Evolutionary conservation across 2,329 filamentous ascomycete genomes (phyloP).

Genomic region (Verticillium longisporum): DNA sequence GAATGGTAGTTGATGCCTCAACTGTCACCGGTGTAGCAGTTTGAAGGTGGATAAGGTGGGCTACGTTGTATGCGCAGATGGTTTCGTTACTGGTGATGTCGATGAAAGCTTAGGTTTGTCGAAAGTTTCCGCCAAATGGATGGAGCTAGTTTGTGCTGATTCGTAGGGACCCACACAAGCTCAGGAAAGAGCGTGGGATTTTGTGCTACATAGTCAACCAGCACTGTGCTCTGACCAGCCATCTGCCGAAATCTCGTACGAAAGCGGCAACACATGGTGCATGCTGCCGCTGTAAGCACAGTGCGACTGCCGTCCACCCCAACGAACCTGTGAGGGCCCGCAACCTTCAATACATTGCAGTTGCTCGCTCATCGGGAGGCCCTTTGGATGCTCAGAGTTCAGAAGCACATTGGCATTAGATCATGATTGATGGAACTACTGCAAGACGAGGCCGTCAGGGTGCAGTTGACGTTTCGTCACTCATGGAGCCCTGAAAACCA

Average conservation of each 20-base stretch:
- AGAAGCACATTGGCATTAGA: not conserved
- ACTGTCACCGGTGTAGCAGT: not conserved
- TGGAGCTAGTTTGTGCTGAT: not conserved
- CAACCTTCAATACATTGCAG: not conserved
- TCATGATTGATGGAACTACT: no score
- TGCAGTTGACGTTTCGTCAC: not conserved
- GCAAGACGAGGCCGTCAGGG: not conserved
- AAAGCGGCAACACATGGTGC: fast-evolving
- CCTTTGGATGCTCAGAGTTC: not conserved
- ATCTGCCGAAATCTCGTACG: not conserved
- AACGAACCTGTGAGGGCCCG: not conserved
- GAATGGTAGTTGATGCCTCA: not conserved
- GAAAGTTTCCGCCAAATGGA: not conserved
- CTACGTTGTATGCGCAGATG: not conserved
- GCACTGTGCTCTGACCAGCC: not conserved
- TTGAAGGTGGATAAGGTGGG: not conserved
- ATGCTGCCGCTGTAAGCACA: not conserved
- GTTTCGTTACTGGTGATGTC: not conserved
- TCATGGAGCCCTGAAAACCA: not conserved
- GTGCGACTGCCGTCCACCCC: not conserved
- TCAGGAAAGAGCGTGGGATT: not conserved
- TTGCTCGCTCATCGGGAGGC: not conserved
- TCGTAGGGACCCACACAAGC: not conserved
- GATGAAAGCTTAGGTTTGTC: not conserved
- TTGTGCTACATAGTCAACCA: not conserved